Evolutionary conservation across 2,329 filamentous ascomycete species (phyloP), one percentile per base, ranked within the genome.

Genomic region (Plectosphaerella cucumerina): DNA sequence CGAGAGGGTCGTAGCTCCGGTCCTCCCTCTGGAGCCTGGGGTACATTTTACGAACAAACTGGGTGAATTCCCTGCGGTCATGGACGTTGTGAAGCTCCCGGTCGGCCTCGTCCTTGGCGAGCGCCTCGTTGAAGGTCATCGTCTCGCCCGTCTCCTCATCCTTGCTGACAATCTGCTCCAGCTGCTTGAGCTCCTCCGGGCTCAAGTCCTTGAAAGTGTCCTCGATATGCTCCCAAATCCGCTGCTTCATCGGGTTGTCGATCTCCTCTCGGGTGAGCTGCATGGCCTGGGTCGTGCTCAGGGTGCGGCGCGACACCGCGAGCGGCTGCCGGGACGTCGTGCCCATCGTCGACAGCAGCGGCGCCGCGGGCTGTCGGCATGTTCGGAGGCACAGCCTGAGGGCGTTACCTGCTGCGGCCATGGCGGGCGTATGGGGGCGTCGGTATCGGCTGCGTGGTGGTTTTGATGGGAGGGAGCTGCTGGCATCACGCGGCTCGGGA

Each of bases 1-100:
- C 77, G n/a, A 74, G 71, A 37, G 73, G 69, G 56, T 76, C 71
- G 60, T 69, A 74, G 76, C 76, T 80, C 52, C 79, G 77, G 5
- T 67, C 68, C 43, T 65, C 59, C 57, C 58, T 70, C 57, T 67
- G 69, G 12, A 65, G 64, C 50, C 59, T 65, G 34, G 50, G 44
- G n/a, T 52, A 48, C 33, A 42, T 17, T 4, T 12, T 11, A 6
- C 18, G 17, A 6, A 18, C 8, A 17, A 42, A 6, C 3, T 53
- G 47, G 22, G 44, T 37, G 8, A 65, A 48, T 8, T 58, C 50
- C 46, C 56, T 54, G 17, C 49, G 56, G 23, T 57, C 52, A 34
- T 58, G 33, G 18, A 39, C n/a, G 9, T 51, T 22, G 23, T 34
- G 46, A 39, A 48, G 21, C 20, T 56, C 50, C 14, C 47, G 33